Base-by-base conservation (phyloP, 306 rosid genomes). In the Hippophae gyantsensis region DNA sequence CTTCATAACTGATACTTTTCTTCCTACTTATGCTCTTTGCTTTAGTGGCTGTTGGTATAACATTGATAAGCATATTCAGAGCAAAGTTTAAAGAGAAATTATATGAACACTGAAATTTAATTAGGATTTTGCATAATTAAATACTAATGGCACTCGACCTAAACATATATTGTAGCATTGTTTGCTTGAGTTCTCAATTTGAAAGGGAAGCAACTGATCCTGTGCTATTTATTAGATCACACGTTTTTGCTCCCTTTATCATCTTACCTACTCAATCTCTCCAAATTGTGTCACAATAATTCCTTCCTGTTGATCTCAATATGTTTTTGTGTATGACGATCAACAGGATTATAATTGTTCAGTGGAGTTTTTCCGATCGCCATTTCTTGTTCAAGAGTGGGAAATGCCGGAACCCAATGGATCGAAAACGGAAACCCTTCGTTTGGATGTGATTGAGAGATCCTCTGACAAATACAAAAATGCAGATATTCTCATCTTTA, bases 331-430 rank as follows among this genome's bases (percentile, higher is more conserved):
- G 9, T 46, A 38, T 65, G 62, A 32, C 5, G 42, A 56, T 47
- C 38, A 9, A 67, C 11, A 67, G 72, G 72, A 67, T 7, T 67
- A 50, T 18, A 59, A 67, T 52, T 67, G 72, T 14, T 67, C 72
- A 12, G 60, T 67, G 8, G 72, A 67, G 55, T 67, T 59, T 25
- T 44, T 67, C 55, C 72, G 58, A 52, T 67, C 60, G 1, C 72
- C 72, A 59, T 67, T 58, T 67, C 54, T 68, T 42, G 72, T 68
- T 68, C 72, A 60, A 60, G 66, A 68, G 45, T 68, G 60, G 54
- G 66, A 68, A 63, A 60, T 68, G 54, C 54, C 53, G 42, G 51
- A 46, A 0, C 13, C 26, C 43, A 59, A 52, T 59, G 72, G 66
- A 12, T 52, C 72, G 7, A 45, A 58, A 42, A 68, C 43, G 60